Evolutionary conservation across 129 eudicot genomes (phyloP).

Genomic region (Sambucus nigra): DNA sequence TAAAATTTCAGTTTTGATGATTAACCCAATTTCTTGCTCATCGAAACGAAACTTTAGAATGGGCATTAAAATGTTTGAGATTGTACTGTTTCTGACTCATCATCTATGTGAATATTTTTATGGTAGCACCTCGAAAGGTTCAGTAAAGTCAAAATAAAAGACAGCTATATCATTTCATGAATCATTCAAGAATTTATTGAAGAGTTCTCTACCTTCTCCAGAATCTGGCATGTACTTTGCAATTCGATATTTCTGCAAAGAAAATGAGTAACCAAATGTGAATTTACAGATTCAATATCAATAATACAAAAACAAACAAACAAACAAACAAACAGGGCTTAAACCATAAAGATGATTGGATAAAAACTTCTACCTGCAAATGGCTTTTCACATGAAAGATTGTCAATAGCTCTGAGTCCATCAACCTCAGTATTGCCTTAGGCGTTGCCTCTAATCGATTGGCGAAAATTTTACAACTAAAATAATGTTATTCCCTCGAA

Average conservation of each 20-base stretch:
- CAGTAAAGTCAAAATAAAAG: too few species aligned
- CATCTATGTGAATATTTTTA: too few species aligned
- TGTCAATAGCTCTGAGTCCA: slow-evolving; percentile 84
- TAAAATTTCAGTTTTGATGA: too few species aligned
- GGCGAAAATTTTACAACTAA: not conserved
- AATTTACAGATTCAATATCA: slow-evolving; percentile 9
- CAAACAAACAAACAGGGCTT: not conserved
- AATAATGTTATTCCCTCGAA: not conserved
- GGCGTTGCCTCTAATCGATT: slow-evolving; percentile 76
- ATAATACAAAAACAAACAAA: too few species aligned
- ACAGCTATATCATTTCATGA: too few species aligned
- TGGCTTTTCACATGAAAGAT: slow-evolving; percentile 96
- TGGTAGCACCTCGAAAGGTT: too few species aligned
- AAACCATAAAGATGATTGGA: not conserved
- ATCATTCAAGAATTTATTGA: not conserved
- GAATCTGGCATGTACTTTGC: slow-evolving; percentile 75
- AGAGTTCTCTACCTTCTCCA: slow-evolving; percentile 53
- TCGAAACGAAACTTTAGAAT: too few species aligned
- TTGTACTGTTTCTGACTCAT: too few species aligned
- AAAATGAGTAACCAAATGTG: slow-evolving; percentile 1
- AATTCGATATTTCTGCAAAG: slow-evolving; percentile 67
- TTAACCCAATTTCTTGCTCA: too few species aligned
- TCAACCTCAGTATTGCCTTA: slow-evolving; percentile 74
- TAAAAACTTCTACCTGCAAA: slow-evolving; percentile 53
- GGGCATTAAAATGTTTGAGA: too few species aligned